phyloP scores from a whole-genome alignment of 495 filamentous ascomycete genomes.

The Ascobolus immersus region DNA sequence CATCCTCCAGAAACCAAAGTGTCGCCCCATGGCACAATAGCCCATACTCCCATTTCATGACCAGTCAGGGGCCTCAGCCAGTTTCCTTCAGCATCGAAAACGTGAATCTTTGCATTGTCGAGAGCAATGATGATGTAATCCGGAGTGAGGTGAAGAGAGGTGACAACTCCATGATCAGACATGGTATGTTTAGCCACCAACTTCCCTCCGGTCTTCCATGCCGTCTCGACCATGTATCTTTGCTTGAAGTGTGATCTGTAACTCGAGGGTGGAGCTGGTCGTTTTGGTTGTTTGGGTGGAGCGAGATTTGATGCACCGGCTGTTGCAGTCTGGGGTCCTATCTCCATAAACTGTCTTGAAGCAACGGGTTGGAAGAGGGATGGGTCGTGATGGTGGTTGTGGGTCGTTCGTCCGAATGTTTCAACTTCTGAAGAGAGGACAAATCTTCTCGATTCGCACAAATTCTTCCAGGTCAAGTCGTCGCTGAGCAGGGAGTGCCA shows the following conservation, averaged over 20 bases:
- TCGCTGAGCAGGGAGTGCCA: conserved; percentile 88
- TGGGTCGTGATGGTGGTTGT: conserved; percentile 10
- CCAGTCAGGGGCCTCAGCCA: conserved; percentile 73
- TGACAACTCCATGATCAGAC: conserved; percentile 89
- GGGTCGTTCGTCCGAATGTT: no score
- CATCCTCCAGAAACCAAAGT: conserved; percentile 88
- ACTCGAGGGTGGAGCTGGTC: conserved; percentile 22
- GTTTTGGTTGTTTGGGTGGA: no score
- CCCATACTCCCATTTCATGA: conserved; percentile 98
- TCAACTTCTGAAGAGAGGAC: no score
- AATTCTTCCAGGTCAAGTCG: conserved; percentile 91
- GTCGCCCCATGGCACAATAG: conserved; percentile 96
- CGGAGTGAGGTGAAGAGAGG: conserved; percentile 72
- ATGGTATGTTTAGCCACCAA: conserved; percentile 62
- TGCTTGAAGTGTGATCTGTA: conserved; percentile 96
- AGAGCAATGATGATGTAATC: conserved; percentile 95
- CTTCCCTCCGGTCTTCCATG: conserved; percentile 72
- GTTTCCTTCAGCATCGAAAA: conserved; percentile 77
- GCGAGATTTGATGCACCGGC: no score
- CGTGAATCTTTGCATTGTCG: conserved; percentile 95
- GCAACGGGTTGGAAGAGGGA: conserved; percentile 11
- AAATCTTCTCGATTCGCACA: no score
- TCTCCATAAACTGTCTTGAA: no score
- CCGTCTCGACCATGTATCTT: conserved; percentile 84
- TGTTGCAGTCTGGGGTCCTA: no score